Evolutionary conservation across 2,329 filamentous ascomycete genomes (phyloP), one percentile per base, ranked within the genome.

Genomic region (Blastomyces silverae): DNA sequence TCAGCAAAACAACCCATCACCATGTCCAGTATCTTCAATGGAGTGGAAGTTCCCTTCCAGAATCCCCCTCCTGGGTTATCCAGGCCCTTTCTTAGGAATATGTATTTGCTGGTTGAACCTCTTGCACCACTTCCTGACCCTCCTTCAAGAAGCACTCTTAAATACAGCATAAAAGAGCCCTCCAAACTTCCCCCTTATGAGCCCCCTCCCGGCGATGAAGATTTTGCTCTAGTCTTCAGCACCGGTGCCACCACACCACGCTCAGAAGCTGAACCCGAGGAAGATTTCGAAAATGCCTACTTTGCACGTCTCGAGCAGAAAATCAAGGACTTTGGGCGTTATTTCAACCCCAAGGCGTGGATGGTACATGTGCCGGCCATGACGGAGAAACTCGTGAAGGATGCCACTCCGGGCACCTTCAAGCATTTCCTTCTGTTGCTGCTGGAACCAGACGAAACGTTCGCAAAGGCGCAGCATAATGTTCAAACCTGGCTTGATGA

Each of bases 391-490:
- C 22, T 71, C 8, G 34, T 48, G 1, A 50, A 64, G 3, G 53
- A 62, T 37, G 60, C 68, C 5, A 66, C 69, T 25, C 70, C 72
- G 0, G 70, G 70, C 11, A 69, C 70, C 4, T 72, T 68, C 59
- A 63, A 63, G 13, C 72, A 73, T 62, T 66, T 73, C n/a, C 48
- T 73, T 28, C 42, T 71, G 1, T 61, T 73, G 13, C 57, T 73
- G 10, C 66, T 71, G 10, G 65, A 68, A 28, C 61, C 63, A 71
- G 87, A 87, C 70, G 77, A 82, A 1, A 81, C 83, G 60, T 86
- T 90, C 66, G 84, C 86, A 68, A 83, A 85, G 69, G 85, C 89
- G 60, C 88, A 90, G 73, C 75, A 79, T 6, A 85, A 88, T 63
- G 77, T 90, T 60, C 83, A 85, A 58, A 76, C 80, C 52, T 90